Evolutionary conservation across 495 filamentous ascomycete genomes (phyloP).

Genomic region (Aspergillus cavernicola): DNA sequence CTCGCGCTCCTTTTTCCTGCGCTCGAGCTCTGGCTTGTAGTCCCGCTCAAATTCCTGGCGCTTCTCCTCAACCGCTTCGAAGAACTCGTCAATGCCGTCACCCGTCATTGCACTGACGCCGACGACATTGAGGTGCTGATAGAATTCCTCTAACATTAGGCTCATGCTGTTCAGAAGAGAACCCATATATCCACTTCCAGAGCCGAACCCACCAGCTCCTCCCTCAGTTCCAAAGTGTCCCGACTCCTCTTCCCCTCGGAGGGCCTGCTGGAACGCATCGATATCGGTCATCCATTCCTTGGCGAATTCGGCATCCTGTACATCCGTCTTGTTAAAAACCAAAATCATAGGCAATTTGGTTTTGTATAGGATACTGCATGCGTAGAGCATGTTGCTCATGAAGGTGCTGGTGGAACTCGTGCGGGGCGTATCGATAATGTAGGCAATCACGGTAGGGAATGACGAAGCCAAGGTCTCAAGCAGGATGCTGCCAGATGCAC

Average conservation of each 20-base stretch:
- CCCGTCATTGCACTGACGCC: constrained; percentile 93
- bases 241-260: constrained; percentile 71
- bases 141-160: constrained; percentile 96
- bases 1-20: constrained; percentile 68
- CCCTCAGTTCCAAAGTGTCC: constrained; percentile 76
- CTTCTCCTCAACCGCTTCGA: constrained; percentile 81
- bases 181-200: constrained; percentile 95
- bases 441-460: constrained; percentile 95
- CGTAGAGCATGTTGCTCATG: constrained; percentile 99
- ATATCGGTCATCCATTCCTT: constrained; percentile 99
- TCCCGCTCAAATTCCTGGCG: constrained; percentile 85
- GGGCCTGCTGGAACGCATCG: constrained; percentile 86
- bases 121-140: constrained; percentile 84
- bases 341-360: constrained; percentile 97
- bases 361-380: constrained; percentile 97
- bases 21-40: constrained; percentile 89
- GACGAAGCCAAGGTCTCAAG: constrained; percentile 86
- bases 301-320: constrained; percentile 83
- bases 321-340: constrained; percentile 98
- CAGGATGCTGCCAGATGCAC: constrained; percentile 87
- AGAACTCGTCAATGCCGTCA: constrained; percentile 87
- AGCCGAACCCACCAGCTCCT: constrained; percentile 52
- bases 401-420: constrained; percentile 91
- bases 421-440: constrained; percentile 94
- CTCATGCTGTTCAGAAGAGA: constrained; percentile 95